These are phyloP conservation scores for Saccharomyces hybrid DNA, from an alignment of 1,139 yeast genomes.

Conservation along the genomic window DNA sequence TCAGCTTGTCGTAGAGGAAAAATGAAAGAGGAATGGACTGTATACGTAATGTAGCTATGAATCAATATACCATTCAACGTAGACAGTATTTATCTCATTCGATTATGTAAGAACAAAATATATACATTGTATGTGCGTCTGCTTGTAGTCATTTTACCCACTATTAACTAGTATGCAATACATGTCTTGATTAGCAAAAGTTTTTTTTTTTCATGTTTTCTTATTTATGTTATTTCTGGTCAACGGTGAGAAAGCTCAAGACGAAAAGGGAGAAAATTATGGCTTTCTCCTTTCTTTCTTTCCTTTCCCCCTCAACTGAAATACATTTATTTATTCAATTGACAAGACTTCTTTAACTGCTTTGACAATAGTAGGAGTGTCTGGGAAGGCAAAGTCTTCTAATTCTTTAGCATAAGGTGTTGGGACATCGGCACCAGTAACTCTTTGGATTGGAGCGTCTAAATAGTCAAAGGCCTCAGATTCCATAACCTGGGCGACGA, in stretches of 20 bases:
- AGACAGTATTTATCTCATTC: neutral
- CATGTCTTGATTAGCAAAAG: neutral
- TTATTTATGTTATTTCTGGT: neutral
- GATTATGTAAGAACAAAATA: neutral
- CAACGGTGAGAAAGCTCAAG: too few species aligned
- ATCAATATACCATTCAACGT: neutral
- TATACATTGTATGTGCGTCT: neutral
- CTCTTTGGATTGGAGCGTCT: conserved; percentile 98
- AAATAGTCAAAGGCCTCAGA: conserved; percentile 96
- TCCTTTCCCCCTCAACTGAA: neutral
- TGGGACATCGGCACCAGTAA: conserved; percentile 99
- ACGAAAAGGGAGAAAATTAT: neutral
- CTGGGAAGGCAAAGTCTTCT: conserved; percentile 99
- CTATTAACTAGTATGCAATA: neutral
- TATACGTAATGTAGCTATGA: neutral
- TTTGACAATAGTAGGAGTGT: conserved; percentile 80
- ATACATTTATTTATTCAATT: conserved; percentile 35
- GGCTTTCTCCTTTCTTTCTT: neutral
- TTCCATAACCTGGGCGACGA: conserved; percentile 97
- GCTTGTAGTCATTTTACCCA: neutral
- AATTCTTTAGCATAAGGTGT: conserved; percentile 96
- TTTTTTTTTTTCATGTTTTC: neutral
- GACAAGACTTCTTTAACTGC: conserved; percentile 88
- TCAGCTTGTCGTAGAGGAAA: neutral
- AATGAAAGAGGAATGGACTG: too few species aligned